Conservation (phyloP, 2,329 filamentous ascomycete species). For the Fusarium tanahbumbuense region DNA sequence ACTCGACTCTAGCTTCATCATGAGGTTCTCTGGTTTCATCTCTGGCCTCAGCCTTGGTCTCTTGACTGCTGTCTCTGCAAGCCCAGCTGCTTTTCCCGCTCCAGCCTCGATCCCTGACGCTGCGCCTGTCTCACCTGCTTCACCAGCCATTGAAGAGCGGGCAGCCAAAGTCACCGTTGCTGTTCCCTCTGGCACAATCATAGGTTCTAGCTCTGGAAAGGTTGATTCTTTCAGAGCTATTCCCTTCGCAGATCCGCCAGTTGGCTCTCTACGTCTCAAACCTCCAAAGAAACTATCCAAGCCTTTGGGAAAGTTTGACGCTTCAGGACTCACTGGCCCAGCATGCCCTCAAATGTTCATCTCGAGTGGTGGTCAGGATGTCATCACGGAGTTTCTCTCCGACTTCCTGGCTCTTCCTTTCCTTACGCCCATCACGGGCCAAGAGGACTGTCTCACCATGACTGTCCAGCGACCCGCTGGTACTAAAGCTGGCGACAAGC, state of each 20-base stretch:
- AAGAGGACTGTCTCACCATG: conserved; percentile 74
- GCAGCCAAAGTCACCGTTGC: conserved; percentile 63
- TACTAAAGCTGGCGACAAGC: conserved; percentile 63
- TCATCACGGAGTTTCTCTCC: conserved; percentile 60
- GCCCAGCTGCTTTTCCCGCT: conserved; percentile 30
- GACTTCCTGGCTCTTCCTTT: conserved; percentile 66
- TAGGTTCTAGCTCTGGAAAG: conserved; percentile 57
- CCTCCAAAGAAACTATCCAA: conserved; percentile 70
- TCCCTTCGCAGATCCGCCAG: conserved; percentile 78
- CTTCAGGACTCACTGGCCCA: conserved; percentile 63
- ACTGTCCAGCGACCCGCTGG: conserved; percentile 69
- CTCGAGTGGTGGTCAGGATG: conserved; percentile 57
- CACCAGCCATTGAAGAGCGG: conserved; percentile 54
- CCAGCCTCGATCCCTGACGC: conserved; percentile 18
- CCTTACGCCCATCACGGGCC: conserved; percentile 65
- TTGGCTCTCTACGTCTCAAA: conserved; percentile 73
- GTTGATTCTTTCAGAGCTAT: conserved; percentile 80
- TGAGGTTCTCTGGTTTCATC: conserved; percentile 35
- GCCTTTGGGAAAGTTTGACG: conserved; percentile 70
- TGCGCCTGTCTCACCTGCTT: conserved; percentile 16
- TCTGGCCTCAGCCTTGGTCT: conserved; percentile 28
- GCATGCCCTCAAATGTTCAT: conserved; percentile 80
- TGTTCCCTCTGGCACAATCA: conserved; percentile 67
- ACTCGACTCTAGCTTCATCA: conserved; percentile 11
- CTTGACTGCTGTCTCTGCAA: conserved; percentile 32